These are phyloP conservation scores for Amauroascus verrucosus DNA, from an alignment of 2,329 filamentous ascomycete genomes.

Conservation along the genomic window DNA sequence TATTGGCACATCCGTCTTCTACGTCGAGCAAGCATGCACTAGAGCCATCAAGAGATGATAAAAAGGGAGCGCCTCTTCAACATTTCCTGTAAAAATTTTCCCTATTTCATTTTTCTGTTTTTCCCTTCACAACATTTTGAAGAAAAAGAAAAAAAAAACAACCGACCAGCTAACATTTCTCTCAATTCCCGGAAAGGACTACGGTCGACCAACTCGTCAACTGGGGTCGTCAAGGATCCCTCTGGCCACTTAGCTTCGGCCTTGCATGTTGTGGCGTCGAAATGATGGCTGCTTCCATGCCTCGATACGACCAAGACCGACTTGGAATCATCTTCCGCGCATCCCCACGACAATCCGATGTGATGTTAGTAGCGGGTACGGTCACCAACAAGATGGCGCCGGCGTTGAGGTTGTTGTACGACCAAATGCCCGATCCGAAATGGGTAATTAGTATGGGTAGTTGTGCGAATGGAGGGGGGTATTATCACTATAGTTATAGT, in stretches of 20 bases:
- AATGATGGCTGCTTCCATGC: constrained; percentile 86
- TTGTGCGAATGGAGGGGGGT: constrained; percentile 74
- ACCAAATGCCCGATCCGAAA: constrained; percentile 86
- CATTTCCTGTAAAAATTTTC: not conserved
- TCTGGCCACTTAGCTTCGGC: constrained; percentile 84
- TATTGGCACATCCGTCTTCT: not conserved
- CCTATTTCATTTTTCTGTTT: too few relatives aligned
- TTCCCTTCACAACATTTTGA: too few relatives aligned
- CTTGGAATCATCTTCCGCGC: constrained; percentile 85
- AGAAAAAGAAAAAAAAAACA: too few relatives aligned
- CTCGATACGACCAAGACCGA: constrained; percentile 80
- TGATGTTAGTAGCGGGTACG: constrained; percentile 89
- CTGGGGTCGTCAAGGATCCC: constrained; percentile 72
- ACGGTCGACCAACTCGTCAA: constrained; percentile 70
- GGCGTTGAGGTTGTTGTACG: constrained; percentile 79
- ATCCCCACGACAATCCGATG: constrained; percentile 75
- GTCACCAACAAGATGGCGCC: constrained; percentile 96
- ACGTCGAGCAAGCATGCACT: constrained; percentile 2
- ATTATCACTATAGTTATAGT: constrained; percentile 78
- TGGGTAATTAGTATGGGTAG: constrained; percentile 82
- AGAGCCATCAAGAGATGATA: not conserved
- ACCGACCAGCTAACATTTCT: not conserved
- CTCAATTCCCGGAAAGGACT: constrained; percentile 43
- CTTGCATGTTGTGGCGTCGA: constrained; percentile 83
- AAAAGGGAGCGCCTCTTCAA: not conserved